Evolutionary conservation across 768 basidiomycete species (phyloP), one percentile per base, ranked within the genome.

Genomic region (Podaxis sp.): DNA sequence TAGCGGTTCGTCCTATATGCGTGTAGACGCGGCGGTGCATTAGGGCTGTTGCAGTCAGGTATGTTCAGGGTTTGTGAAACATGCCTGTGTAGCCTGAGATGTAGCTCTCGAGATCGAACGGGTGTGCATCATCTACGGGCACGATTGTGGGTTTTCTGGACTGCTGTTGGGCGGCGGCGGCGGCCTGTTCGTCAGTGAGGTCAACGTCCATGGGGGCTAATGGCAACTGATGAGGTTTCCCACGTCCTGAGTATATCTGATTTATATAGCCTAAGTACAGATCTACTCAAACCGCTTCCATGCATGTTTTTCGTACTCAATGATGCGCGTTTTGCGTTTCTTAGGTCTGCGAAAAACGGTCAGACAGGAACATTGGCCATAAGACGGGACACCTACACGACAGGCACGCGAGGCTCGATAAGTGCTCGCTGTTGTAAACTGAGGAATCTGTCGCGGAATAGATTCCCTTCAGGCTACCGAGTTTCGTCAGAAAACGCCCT

Each of bases 371-470:
- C 7, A 46, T 19, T n/a, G 36, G 39, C 8, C 8, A 64, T 57
- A 66, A 49, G 22, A 44, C 57, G 26, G 36, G 22, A 26, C 4
- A 58, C 85, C 59, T 73, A 95, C 93, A 89, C 61, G 42, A 94
- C 86, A 26, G 82, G 89, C n/a, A 84, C 84, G 17, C 94, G 87
- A 17, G 95, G 95, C 71, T 97, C 95, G 54, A 96, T 77, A 42
- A 96, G 80, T 0, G 91, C 93, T 30, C 94, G 83, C 65, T 95
- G 91, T 69, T 96, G 95, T 70, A 97, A 77, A 71, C 90, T 94
- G 33, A 89, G 74, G 77, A 94, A 95, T 1, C 93, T 86, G 72
- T 97, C 95, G 24, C 87, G 84, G 83, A 96, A 96, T 38, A 95
- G 77, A 71, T 96, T 97, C 26, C 95, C 95, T 78, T 97, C 95